A percentile compares a stretch with the other conserved stretches of the same genome.
phyloP scores from a whole-genome alignment of 768 basidiomycete species.

The Pisolithus tinctorius region DNA sequence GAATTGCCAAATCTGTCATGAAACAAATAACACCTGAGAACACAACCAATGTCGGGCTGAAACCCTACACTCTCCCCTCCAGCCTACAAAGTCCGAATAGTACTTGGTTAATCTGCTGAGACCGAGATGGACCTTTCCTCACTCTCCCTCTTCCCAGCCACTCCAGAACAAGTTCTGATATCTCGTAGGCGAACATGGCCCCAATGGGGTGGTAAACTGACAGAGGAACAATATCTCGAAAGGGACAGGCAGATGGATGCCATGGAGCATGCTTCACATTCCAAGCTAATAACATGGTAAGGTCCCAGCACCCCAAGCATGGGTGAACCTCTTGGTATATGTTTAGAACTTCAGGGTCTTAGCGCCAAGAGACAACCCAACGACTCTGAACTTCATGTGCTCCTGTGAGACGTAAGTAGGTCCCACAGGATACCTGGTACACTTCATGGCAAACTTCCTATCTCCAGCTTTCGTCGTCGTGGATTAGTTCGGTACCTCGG shows the following conservation, averaged over 20 bases:
- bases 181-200: slow-evolving; percentile 33
- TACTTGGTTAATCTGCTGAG: background rate
- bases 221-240: slow-evolving; percentile 40
- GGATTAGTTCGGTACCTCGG: slow-evolving; percentile 24
- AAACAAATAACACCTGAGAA: too few relatives aligned
- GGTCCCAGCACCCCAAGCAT: background rate
- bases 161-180: slow-evolving; percentile 36
- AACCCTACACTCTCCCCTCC: too few relatives aligned
- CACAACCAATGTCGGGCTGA: too few relatives aligned
- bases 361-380: slow-evolving; percentile 43
- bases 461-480: slow-evolving; percentile 30
- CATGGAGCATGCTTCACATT: slow-evolving; percentile 39
- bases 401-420: slow-evolving; percentile 54
- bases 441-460: slow-evolving; percentile 14
- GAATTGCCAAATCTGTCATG: too few relatives aligned
- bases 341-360: slow-evolving; percentile 41
- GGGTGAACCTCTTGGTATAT: background rate
- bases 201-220: slow-evolving; percentile 40
- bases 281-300: slow-evolving; percentile 47
- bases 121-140: slow-evolving; percentile 11
- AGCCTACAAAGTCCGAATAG: too few relatives aligned
- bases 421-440: background rate
- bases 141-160: slow-evolving; percentile 43
- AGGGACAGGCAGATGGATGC: slow-evolving; percentile 34
- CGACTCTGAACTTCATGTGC: slow-evolving; percentile 48